phyloP scores from a whole-genome alignment of 2,329 filamentous ascomycete species.

The Colletotrichum echinochloae region DNA sequence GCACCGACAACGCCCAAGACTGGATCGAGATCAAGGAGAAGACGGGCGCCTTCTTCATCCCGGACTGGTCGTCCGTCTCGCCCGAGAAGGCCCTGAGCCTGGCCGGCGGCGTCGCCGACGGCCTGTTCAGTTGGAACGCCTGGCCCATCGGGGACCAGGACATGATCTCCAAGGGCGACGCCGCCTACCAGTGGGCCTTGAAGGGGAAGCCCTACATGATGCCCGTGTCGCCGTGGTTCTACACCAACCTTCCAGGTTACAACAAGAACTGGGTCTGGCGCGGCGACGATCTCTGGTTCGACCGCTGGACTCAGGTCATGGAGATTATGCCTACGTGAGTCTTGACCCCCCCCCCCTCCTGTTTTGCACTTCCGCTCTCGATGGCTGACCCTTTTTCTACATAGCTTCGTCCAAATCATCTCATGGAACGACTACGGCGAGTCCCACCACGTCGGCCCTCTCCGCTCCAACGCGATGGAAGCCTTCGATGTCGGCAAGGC shows the following conservation, averaged over 20 bases:
- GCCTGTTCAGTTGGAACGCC: conserved; percentile 53
- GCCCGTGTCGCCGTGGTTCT: conserved; percentile 71
- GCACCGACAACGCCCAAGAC: conserved; percentile 53
- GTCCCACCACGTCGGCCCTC: conserved; percentile 64
- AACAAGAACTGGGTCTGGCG: conserved; percentile 73
- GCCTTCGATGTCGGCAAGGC: conserved; percentile 47
- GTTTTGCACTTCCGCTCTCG: not conserved
- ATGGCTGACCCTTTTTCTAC: conserved; percentile 53
- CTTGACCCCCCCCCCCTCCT: conserved; percentile 51
- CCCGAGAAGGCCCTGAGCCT: conserved; percentile 42
- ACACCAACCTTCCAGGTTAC: conserved; percentile 67
- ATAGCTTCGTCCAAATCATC: conserved; percentile 58
- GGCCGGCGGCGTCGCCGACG: conserved; percentile 46
- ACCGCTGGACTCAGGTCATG: conserved; percentile 67
- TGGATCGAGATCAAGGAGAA: conserved; percentile 57
- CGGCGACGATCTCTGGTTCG: conserved; percentile 71
- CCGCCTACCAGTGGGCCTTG: conserved; percentile 39
- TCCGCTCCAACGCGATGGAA: conserved; percentile 51
- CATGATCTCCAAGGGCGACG: conserved; percentile 42
- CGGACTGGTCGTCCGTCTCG: conserved; percentile 57
- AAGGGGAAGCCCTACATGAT: conserved; percentile 57
- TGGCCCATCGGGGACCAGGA: conserved; percentile 50
- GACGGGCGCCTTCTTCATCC: conserved; percentile 57
- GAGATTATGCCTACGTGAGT: conserved; percentile 65
- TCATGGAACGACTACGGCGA: conserved; percentile 69